Evolutionary conservation across 108 stramenopile species (phyloP).

Genomic region (Nitzschia sp.): DNA sequence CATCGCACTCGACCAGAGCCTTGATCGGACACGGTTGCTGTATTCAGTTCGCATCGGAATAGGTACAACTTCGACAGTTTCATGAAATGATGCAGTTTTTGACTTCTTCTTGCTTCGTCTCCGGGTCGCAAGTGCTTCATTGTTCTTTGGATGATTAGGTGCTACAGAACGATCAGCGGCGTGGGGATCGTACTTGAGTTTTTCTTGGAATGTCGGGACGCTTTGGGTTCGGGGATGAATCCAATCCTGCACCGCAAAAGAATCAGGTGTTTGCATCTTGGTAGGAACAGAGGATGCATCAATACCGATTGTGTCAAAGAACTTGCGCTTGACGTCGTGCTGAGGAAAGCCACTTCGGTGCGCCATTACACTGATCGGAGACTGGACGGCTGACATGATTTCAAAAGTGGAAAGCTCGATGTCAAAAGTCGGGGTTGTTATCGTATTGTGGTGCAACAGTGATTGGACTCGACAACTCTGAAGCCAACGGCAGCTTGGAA

Average conservation of each 20-base stretch:
- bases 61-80: constrained; percentile 60
- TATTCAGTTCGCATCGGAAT: constrained; percentile 80
- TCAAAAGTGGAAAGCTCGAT: too few relatives aligned
- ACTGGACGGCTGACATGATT: background rate
- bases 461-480: too few relatives aligned
- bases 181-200: constrained; percentile 12
- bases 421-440: too few relatives aligned
- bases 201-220: constrained; percentile 7
- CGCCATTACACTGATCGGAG: background rate
- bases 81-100: constrained; percentile 36
- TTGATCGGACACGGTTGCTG: constrained; percentile 48
- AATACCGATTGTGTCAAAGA: constrained; percentile 9
- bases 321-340: constrained; percentile 4
- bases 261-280: background rate
- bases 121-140: background rate
- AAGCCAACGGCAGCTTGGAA: too few relatives aligned
- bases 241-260: background rate
- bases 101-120: constrained; percentile 1
- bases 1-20: constrained; percentile 60
- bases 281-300: background rate
- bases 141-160: background rate
- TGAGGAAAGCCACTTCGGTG: background rate
- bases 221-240: constrained; percentile 1
- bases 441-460: too few relatives aligned
- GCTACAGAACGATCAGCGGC: constrained; percentile 3